Conservation (phyloP, 306 rosid genomes). For the Inga laurina region DNA sequence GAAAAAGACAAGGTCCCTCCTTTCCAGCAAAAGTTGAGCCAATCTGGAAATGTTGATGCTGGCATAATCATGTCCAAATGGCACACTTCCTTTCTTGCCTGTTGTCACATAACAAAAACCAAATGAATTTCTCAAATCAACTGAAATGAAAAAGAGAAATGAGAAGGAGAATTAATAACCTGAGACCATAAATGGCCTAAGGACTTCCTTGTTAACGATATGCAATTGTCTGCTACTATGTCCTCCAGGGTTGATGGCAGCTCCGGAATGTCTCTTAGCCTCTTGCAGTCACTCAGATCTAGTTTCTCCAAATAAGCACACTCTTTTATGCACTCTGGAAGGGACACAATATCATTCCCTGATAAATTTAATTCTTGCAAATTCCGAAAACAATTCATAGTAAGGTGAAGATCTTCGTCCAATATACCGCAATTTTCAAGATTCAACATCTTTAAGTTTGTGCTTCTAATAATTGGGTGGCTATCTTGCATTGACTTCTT, state of each 20-base stretch:
- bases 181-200: slow-evolving; percentile 23
- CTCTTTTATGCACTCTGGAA: slow-evolving; percentile 29
- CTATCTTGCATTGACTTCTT: background rate
- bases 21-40: background rate
- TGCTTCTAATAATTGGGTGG: background rate
- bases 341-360: background rate
- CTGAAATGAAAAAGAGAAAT: background rate
- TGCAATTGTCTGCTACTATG: background rate
- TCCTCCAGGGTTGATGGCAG: background rate
- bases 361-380: background rate
- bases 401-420: slow-evolving; percentile 18
- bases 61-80: background rate
- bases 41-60: background rate
- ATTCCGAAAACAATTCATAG: slow-evolving; percentile 3
- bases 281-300: background rate
- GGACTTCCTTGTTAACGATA: background rate
- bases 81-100: background rate
- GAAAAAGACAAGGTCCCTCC: background rate
- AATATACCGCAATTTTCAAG: background rate
- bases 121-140: background rate
- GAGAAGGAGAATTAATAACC: slow-evolving; percentile 4
- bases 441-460: background rate
- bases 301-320: background rate
- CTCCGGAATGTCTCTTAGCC: slow-evolving; percentile 13
- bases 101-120: background rate